Conservation (phyloP, 176 grass and related monocot genomes). For the Rhynchospora breviuscula region DNA sequence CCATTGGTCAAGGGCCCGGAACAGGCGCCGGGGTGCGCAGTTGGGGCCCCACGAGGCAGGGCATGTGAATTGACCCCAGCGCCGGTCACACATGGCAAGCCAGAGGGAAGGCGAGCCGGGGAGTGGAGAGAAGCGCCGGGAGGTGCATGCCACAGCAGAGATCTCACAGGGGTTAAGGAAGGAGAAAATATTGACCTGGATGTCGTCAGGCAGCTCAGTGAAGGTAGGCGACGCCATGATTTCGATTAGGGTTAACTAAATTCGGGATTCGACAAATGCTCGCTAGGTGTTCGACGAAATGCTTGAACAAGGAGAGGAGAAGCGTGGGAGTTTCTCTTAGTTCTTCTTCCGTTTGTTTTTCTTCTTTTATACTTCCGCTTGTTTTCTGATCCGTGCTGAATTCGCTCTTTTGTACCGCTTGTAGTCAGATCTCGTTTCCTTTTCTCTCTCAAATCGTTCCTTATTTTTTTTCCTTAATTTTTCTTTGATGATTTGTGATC, state of each 20-base stretch:
- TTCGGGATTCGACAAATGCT: background rate
- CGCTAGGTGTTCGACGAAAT: slow-evolving; percentile 15
- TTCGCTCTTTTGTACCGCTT: background rate
- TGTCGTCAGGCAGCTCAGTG: slow-evolving; percentile 39
- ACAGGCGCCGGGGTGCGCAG: slow-evolving; percentile 22
- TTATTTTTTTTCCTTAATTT: background rate
- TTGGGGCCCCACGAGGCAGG: slow-evolving; percentile 10
- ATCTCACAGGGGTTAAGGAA: slow-evolving; percentile 29
- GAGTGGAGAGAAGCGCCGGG: slow-evolving; percentile 36
- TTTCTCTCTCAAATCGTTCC: background rate
- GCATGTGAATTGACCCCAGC: slow-evolving; percentile 29
- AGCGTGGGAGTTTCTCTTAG: background rate
- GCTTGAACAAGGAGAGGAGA: background rate
- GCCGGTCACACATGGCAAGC: slow-evolving; percentile 40
- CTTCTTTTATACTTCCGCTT: background rate
- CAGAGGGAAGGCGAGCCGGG: slow-evolving; percentile 24
- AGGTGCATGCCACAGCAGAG: slow-evolving; percentile 37
- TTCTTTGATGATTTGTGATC: background rate
- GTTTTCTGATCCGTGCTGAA: background rate
- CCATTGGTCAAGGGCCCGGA: slow-evolving; percentile 35
- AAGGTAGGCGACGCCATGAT: slow-evolving; percentile 31
- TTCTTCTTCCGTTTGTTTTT: background rate
- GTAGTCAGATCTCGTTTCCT: background rate
- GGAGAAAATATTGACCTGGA: slow-evolving; percentile 44
- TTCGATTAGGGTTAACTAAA: background rate